Base-by-base conservation (phyloP, 1,284 basidiomycete genomes). In the Microbotryum saponariae region DNA sequence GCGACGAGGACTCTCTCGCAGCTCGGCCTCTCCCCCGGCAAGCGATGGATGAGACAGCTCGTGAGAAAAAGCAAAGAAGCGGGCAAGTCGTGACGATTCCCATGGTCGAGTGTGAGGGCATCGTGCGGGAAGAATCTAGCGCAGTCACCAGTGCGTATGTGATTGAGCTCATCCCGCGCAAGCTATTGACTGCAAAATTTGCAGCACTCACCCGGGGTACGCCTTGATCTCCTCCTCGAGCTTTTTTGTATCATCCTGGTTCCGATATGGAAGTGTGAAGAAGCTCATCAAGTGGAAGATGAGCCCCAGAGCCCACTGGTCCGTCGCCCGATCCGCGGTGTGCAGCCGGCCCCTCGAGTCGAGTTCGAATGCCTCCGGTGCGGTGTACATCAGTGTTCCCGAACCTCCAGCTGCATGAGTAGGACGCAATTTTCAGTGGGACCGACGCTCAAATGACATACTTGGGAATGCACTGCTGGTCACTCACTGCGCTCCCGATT, bases 281-380 rank as follows among this genome's bases (percentile, higher is more conserved):
- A 68, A 73, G 56, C 61, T 62, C 21, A 73, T 63, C 27, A 72
- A 56, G 51, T 73, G 65, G 2, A 73, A 57, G 16, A 73, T 52
- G 4, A 73, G 67, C 9, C 68, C 72, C 10, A 73, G 59, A 12
- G 65, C 62, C 72, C 72, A 73, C 25, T 60, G 54, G 44, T 73
- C 72, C 7, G 63, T 63, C 20, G 60, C 55, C 6, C 69, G 63
- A 42, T 59, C 62, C 1, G 63, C 65, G 25, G 62, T 50, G 1
- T 37, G 52, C 51, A 63, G 56, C 14, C 51, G 48, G 8, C 59
- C 63, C 1, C 58, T 67, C 45, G 37, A n/a, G 27, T 65, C 62
- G 3, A 27, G 33, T 2, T 53, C 37, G 25, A 63, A 67, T 0
- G 66, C 56, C 52, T 73, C 72, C 7, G 72, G 72, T 1, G 70